A percentile compares a stretch with the other conserved stretches of the same genome.
Evolutionary conservation across 1,139 yeast species (phyloP).

Genomic region (Nakaseomyces delphensis): DNA sequence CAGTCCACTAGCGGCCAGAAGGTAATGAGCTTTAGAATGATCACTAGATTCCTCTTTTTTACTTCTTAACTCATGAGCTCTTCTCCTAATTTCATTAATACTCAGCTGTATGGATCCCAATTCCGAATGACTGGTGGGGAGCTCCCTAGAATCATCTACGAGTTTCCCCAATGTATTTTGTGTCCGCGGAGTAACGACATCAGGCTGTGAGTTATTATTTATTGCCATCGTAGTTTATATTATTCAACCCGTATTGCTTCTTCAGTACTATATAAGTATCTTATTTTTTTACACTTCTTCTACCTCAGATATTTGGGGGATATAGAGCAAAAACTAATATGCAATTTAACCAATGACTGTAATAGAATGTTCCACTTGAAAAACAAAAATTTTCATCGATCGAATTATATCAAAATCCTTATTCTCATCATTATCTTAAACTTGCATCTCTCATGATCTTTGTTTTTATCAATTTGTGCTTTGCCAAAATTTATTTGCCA

Average conservation of each 20-base stretch:
- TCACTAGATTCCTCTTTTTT: conserved; percentile 35
- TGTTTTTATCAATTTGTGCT: no score
- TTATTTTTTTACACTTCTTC: no score
- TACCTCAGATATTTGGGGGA: no score
- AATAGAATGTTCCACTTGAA: no score
- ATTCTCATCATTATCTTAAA: no score
- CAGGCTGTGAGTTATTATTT: not conserved
- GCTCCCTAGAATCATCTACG: conserved; percentile 11
- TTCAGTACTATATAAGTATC: no score
- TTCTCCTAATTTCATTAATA: conserved; percentile 64
- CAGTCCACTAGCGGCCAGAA: conserved; percentile 82
- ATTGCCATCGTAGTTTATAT: not conserved
- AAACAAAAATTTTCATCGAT: no score
- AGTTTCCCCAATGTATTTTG: not conserved
- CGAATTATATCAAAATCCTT: no score
- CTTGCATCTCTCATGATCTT: no score
- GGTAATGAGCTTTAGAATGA: conserved; percentile 81
- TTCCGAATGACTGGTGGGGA: conserved; percentile 29
- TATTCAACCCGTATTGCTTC: not conserved
- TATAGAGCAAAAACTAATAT: no score
- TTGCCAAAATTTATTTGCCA: no score
- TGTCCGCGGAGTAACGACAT: not conserved
- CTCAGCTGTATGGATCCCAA: conserved; percentile 37
- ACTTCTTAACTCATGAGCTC: conserved; percentile 52
- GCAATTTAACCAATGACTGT: no score